Evolutionary conservation across 176 grass and related monocot genomes (phyloP), one percentile per base, ranked within the genome.

Genomic region (Cocos nucifera): DNA sequence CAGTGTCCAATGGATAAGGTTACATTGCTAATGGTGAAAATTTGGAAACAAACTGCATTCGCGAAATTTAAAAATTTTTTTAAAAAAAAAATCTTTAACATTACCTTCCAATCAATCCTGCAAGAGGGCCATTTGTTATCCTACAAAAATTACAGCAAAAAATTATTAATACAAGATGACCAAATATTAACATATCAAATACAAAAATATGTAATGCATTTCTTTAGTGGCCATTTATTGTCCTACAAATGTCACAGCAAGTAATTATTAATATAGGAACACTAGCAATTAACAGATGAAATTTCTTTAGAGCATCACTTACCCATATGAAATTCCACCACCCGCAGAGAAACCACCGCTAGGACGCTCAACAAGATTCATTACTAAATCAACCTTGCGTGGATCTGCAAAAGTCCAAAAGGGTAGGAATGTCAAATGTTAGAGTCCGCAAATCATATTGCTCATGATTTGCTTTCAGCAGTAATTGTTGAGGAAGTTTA

Each of bases 311-410:
- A 3, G 16, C 4, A 63, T 48, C 26, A 80, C 90, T 84, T 75
- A 98, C 93, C 87, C 93, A 83, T 87, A 88, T 58, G 93, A 98
- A 80, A 98, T 87, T 70, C 93, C 93, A 80, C 93, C 87, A 72
- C 93, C 93, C 59, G 93, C 87, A 73, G 93, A 98, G 77, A 98
- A 98, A 77, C 87, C 93, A 78, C 93, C 87, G n/a, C 80, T 85
- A 71, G 87, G 82, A 67, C 93, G 81, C 76, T 98, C 87, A 39
- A 98, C 81, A 78, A 98, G 87, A 90, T 98, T 92, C 93, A 98
- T 92, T 59, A 98, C 81, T 56, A 98, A 85, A 75, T 98, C 93
- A 50, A 98, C 84, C 75, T 98, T 98, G 67, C 72, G 79, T 54
- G 87, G 77, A 86, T 98, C 93, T 97, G 73, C 50, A 82, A 20